phyloP scores from a whole-genome alignment of 2,329 filamentous ascomycete species.

The Fusarium mexicanum region DNA sequence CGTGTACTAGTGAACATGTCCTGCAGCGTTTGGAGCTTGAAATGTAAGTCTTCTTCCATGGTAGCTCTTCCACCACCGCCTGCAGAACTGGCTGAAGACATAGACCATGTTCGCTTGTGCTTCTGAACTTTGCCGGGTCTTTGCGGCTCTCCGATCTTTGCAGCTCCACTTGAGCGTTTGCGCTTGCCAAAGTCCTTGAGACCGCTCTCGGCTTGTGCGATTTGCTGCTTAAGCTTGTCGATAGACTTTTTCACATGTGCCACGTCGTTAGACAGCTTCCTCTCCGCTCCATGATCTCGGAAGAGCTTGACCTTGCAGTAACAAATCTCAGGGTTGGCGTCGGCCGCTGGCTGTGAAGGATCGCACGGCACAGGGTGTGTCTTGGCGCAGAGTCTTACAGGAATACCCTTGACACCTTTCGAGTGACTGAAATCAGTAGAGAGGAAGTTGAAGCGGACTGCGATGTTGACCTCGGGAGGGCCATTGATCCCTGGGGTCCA shows the following conservation, averaged over 20 bases:
- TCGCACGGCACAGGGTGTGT: slow-evolving; percentile 73
- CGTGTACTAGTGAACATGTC: slow-evolving; percentile 91
- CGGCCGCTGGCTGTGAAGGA: slow-evolving; percentile 57
- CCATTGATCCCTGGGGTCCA: slow-evolving; percentile 82
- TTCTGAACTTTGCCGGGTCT: slow-evolving; percentile 86
- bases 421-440: slow-evolving; percentile 99
- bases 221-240: slow-evolving; percentile 94
- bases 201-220: slow-evolving; percentile 77
- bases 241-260: slow-evolving; percentile 96
- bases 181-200: slow-evolving; percentile 74
- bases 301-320: slow-evolving; percentile 98
- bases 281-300: slow-evolving; percentile 92
- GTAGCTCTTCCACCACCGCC: slow-evolving; percentile 58
- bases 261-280: slow-evolving; percentile 93
- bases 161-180: slow-evolving; percentile 63
- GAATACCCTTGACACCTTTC: slow-evolving; percentile 97
- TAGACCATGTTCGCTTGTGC: slow-evolving; percentile 95
- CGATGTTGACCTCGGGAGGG: slow-evolving; percentile 80
- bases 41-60: slow-evolving; percentile 79
- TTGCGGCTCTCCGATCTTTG: slow-evolving; percentile 60
- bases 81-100: slow-evolving; percentile 79
- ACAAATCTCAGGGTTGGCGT: slow-evolving; percentile 74
- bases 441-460: slow-evolving; percentile 96
- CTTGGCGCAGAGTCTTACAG: slow-evolving; percentile 91
- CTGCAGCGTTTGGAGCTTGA: slow-evolving; percentile 80